Evolutionary conservation across 805 yeast species (phyloP), one percentile per base, ranked within the genome.

Genomic region (Grigorovia jiainica): DNA sequence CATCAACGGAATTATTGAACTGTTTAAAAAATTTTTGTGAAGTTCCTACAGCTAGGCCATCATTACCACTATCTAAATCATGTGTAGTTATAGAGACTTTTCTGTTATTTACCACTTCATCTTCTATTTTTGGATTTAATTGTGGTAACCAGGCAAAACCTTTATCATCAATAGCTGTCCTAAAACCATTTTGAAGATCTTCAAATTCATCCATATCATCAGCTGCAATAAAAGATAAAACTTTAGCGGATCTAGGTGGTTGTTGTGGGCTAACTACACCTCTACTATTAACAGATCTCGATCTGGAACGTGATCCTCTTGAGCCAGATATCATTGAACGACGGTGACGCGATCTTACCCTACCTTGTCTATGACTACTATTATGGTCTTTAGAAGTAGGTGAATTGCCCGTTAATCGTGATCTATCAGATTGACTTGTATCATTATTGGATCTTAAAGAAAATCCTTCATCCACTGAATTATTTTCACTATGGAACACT

Each of bases 151-250:
- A 60, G 2, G 56, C 40, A 19, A 49, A 42, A n/a, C 58, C 60
- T 18, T 49, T 53, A 6, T 49, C 55, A 35, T 48, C 53, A 27
- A 52, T 41, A 7, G 54, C 58, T 39, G 48, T 47, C 33, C 49
- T 41, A 35, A 60, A 58, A 16, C 51, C 63, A 27, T 57, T 56
- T 38, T 60, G 63, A 18, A 60, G 42, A 45, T 55, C 58, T 36
- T 54, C 49, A 43, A 56, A 60, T 27, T 60, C 65, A 38, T 57
- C 57, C 50, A 57, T 47, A 43, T 60, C 63, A 25, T 57, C 63
- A 2, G 57, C 58, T 11, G 47, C 60, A 24, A 60, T 50, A 24
- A 48, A 50, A 1, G 64, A 58, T 16, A 58, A 37, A 6, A 58
- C 57, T 34, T 48, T 53, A 20, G 60, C 58, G 10, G 61, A 50